phyloP scores from a whole-genome alignment of 768 basidiomycete species.

The Hysterangium stoloniferum region DNA sequence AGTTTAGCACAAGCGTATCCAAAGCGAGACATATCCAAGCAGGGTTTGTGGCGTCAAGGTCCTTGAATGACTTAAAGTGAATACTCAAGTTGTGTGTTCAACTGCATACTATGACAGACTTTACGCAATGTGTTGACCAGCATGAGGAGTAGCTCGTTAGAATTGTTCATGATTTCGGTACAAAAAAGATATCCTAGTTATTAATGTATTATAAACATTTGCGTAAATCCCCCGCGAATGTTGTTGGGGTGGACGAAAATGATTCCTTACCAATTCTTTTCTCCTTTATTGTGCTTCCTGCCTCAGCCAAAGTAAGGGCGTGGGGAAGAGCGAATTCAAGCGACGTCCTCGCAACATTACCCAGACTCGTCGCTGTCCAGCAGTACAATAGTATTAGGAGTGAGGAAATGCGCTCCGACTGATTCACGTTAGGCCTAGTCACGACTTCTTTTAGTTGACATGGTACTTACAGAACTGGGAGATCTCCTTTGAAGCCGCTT shows the following conservation, averaged over 20 bases:
- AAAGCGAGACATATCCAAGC: conserved; percentile 64
- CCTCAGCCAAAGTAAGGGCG: conserved; percentile 71
- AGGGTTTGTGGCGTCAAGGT: conserved; percentile 53
- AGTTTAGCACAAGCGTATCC: conserved; percentile 53
- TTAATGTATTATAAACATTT: too few relatives aligned
- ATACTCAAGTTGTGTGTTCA: too few relatives aligned
- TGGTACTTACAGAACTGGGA: conserved; percentile 45
- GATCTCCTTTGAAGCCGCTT: conserved; percentile 41
- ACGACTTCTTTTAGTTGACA: conserved; percentile 10
- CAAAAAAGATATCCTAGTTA: conserved; percentile 74
- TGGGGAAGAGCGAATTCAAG: conserved; percentile 69
- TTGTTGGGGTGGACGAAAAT: background rate
- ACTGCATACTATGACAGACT: conserved; percentile 35
- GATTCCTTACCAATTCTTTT: conserved; percentile 53
- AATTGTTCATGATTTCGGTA: conserved; percentile 55
- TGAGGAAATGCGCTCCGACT: conserved; percentile 61
- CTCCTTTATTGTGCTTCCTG: conserved; percentile 49
- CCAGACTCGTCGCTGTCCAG: conserved; percentile 39
- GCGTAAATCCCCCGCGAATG: too few relatives aligned
- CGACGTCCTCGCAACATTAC: conserved; percentile 33
- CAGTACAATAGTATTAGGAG: conserved; percentile 70
- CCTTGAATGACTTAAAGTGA: conserved; percentile 35
- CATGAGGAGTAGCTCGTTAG: conserved; percentile 73
- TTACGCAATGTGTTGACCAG: conserved; percentile 82
- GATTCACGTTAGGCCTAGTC: conserved; percentile 8